These are phyloP conservation scores for Cordyceps pruinosa DNA, from an alignment of 2,329 filamentous ascomycete species.

Conservation along the genomic window DNA sequence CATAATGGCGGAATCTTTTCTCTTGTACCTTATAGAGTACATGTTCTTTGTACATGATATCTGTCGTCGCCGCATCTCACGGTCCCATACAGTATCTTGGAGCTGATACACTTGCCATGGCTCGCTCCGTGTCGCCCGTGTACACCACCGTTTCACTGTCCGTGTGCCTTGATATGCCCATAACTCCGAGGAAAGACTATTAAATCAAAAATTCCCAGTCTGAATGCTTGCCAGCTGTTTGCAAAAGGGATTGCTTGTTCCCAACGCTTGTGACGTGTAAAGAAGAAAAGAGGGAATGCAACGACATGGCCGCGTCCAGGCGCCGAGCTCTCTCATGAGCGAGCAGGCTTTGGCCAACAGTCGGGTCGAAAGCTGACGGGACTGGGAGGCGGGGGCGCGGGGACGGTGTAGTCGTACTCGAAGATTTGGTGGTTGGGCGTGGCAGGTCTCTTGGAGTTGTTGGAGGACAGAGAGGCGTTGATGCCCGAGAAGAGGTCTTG, in stretches of 20 bases:
- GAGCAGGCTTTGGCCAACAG: slow-evolving; percentile 41
- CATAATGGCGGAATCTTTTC: background rate
- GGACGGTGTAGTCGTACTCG: slow-evolving; percentile 55
- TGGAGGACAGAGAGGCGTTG: slow-evolving; percentile 42
- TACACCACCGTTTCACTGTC: background rate
- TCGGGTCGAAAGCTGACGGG: slow-evolving; percentile 55
- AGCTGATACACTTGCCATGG: background rate
- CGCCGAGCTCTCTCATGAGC: slow-evolving; percentile 20
- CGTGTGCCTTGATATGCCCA: background rate
- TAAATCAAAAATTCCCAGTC: background rate
- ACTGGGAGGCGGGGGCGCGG: slow-evolving; percentile 58
- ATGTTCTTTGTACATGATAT: slow-evolving; percentile 1
- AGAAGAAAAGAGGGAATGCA: background rate
- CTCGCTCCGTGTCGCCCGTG: background rate
- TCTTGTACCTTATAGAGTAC: background rate
- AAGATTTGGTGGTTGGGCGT: slow-evolving; percentile 45
- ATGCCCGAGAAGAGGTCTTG: slow-evolving; percentile 49
- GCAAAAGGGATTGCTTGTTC: background rate
- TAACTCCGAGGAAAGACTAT: slow-evolving; percentile 6
- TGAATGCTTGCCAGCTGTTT: background rate
- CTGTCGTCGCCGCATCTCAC: background rate
- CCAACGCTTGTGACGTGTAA: background rate
- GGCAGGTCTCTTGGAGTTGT: slow-evolving; percentile 33
- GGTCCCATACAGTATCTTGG: background rate
- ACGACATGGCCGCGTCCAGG: background rate